A percentile compares a stretch with the other conserved stretches of the same genome.
Evolutionary conservation across 768 basidiomycete genomes (phyloP).

Genomic region (Termitomyces bulborhizus): DNA sequence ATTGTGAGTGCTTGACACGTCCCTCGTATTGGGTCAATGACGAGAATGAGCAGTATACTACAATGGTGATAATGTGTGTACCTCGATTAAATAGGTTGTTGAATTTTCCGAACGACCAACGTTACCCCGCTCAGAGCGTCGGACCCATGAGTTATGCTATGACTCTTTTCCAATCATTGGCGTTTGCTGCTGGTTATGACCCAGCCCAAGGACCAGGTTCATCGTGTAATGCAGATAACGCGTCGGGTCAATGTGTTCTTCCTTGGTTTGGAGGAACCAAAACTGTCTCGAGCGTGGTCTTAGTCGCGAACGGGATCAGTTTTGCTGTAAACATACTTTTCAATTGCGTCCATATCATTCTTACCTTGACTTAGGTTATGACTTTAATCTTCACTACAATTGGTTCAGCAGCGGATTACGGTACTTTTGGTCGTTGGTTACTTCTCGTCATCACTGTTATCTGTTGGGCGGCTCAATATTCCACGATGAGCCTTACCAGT

Average conservation of each 20-base stretch:
- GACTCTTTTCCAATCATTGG: slow-evolving; percentile 71
- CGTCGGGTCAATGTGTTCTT: slow-evolving; percentile 72
- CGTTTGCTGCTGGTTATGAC: slow-evolving; percentile 69
- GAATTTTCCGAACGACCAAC: not conserved
- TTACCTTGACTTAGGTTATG: slow-evolving; percentile 50
- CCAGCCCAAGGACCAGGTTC: slow-evolving; percentile 66
- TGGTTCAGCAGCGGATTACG: slow-evolving; percentile 69
- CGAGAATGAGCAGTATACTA: slow-evolving; percentile 53
- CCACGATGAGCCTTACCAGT: slow-evolving; percentile 71
- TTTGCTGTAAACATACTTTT: slow-evolving; percentile 54
- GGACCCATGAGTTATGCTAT: slow-evolving; percentile 55
- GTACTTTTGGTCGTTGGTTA: slow-evolving; percentile 75
- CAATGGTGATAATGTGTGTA: slow-evolving; percentile 71
- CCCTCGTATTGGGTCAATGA: slow-evolving; percentile 18
- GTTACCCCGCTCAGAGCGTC: slow-evolving; percentile 46
- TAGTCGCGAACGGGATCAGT: slow-evolving; percentile 69
- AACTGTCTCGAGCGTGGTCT: slow-evolving; percentile 68
- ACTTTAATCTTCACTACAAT: slow-evolving; percentile 78
- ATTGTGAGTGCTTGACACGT: slow-evolving; percentile 38
- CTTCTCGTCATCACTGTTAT: slow-evolving; percentile 67
- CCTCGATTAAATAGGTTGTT: not conserved
- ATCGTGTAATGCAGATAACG: slow-evolving; percentile 47
- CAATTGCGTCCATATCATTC: not conserved
- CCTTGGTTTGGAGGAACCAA: slow-evolving; percentile 74
- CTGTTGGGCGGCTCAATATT: slow-evolving; percentile 79